Conservation (phyloP, 1,139 yeast species). For the Starmera stellimalicola region DNA sequence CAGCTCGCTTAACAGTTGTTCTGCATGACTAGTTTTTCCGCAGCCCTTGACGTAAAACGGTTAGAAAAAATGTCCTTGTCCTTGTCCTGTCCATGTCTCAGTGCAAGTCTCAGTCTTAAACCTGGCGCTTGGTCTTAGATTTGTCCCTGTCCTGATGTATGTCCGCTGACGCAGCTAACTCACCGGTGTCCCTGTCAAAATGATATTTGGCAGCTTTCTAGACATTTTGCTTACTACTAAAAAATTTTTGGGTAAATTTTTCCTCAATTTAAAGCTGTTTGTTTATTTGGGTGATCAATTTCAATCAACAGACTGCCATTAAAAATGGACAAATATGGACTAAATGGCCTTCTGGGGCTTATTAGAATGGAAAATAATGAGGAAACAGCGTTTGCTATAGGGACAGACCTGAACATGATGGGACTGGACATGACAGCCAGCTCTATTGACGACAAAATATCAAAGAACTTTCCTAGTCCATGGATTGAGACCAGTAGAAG, state of each 20-base stretch:
- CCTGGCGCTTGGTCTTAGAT: too few relatives aligned
- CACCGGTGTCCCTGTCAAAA: conserved; percentile 88
- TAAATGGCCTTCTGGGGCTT: conserved; percentile 62
- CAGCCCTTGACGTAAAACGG: conserved; percentile 43
- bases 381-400: conserved; percentile 65
- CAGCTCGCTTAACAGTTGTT: conserved; percentile 44
- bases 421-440: conserved; percentile 50
- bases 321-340: conserved; percentile 55
- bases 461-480: conserved; percentile 78
- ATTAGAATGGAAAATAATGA: conserved; percentile 61
- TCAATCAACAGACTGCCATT: conserved; percentile 6
- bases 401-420: conserved; percentile 69
- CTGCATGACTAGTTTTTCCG: conserved; percentile 86
- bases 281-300: too few relatives aligned
- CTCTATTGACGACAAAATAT: conserved; percentile 33
- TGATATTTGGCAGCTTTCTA: conserved; percentile 63
- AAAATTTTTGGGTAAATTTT: background rate
- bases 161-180: conserved; percentile 7
- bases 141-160: too few relatives aligned
- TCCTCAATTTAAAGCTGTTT: too few relatives aligned
- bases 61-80: background rate
- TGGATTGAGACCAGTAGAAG: conserved; percentile 90
- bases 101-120: conserved; percentile 1
- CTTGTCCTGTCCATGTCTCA: too few relatives aligned
- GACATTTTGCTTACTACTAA: too few relatives aligned